Conservation (phyloP, 202 grass and related monocot species). For the Eragrostis tef region DNA sequence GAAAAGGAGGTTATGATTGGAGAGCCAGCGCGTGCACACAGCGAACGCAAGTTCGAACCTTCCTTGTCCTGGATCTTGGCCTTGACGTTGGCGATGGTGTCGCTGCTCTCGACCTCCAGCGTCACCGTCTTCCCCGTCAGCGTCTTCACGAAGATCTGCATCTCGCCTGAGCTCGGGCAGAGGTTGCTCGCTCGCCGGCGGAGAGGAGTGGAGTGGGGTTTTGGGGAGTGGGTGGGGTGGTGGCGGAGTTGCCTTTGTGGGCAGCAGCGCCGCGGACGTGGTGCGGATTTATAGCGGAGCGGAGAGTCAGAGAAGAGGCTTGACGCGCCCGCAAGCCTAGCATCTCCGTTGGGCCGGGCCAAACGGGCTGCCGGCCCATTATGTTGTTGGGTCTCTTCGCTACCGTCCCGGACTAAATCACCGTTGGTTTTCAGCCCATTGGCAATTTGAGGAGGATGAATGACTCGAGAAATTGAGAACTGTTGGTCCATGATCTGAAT, state of each 20-base stretch:
- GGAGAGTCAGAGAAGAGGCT: too few species aligned
- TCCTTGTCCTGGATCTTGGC: conserved; percentile 55
- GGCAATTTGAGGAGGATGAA: too few species aligned
- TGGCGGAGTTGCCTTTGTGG: background rate
- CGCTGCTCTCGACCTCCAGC: conserved; percentile 59
- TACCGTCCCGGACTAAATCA: too few species aligned
- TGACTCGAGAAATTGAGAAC: too few species aligned
- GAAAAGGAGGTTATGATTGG: too few species aligned
- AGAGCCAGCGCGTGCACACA: too few species aligned
- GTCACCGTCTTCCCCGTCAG: conserved; percentile 16
- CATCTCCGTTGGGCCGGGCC: too few species aligned
- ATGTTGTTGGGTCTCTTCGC: too few species aligned
- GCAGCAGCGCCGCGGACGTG: conserved; percentile 10
- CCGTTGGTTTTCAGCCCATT: too few species aligned
- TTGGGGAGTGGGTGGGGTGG: background rate
- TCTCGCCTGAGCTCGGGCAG: background rate
- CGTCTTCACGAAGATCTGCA: conserved; percentile 43
- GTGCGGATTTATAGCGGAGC: background rate
- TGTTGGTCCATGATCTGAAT: too few species aligned
- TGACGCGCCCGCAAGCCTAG: too few species aligned
- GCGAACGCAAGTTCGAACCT: background rate
- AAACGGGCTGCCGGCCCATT: too few species aligned
- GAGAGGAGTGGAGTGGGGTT: background rate
- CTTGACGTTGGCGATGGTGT: conserved; percentile 58
- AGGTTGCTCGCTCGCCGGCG: background rate